phyloP scores from a whole-genome alignment of 805 yeast genomes.

The Komagataella pseudopastoris region DNA sequence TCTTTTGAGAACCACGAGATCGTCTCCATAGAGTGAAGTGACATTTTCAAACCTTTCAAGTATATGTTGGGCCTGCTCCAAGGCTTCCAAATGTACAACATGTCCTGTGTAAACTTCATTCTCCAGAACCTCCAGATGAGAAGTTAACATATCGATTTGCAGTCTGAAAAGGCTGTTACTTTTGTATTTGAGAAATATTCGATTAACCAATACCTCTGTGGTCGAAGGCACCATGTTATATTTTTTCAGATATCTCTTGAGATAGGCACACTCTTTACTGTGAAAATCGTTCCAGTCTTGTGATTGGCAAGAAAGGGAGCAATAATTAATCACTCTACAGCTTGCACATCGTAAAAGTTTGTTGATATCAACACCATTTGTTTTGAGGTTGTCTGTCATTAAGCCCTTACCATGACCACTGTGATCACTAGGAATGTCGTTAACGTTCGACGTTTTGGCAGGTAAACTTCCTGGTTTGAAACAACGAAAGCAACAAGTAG shows the following conservation, averaged over 20 bases:
- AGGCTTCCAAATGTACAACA: background rate
- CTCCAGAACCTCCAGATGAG: constrained; percentile 1
- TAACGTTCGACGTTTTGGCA: background rate
- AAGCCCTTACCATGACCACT: background rate
- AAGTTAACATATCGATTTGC: background rate
- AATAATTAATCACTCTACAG: background rate
- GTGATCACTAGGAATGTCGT: background rate
- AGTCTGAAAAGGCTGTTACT: background rate
- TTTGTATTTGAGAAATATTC: background rate
- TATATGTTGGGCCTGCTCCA: background rate
- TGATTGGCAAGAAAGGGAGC: background rate
- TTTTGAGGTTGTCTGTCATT: background rate
- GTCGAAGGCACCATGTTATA: background rate
- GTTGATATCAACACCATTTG: background rate
- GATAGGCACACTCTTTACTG: background rate
- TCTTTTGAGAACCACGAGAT: background rate
- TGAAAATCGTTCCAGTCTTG: background rate
- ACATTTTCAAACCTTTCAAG: constrained; percentile 1
- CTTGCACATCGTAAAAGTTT: background rate
- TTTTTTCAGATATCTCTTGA: background rate
- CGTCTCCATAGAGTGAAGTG: background rate
- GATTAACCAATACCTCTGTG: background rate
- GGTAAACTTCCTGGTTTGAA: background rate
- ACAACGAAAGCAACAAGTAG: background rate
- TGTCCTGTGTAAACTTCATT: background rate